Conservation (phyloP, 306 rosid genomes). For the Medicago arabica region DNA sequence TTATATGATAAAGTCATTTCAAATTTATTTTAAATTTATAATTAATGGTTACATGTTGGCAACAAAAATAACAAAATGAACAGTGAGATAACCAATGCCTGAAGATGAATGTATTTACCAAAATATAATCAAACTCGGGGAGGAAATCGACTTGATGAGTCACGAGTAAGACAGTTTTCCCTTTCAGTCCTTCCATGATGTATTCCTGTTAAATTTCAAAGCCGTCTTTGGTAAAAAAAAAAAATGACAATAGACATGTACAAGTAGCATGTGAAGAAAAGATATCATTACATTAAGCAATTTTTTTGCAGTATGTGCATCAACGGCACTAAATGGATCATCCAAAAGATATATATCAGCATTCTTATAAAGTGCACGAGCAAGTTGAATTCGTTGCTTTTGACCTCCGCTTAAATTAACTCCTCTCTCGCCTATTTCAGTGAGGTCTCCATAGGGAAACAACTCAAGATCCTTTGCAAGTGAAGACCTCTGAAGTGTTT, state of each 20-base stretch:
- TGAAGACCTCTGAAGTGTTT: conserved; percentile 56
- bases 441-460: conserved; percentile 61
- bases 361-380: conserved; percentile 90
- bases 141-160: conserved; percentile 75
- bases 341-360: conserved; percentile 72
- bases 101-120: conserved; percentile 46
- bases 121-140: conserved; percentile 53
- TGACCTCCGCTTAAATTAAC: conserved; percentile 83
- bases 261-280: not conserved
- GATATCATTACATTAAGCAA: conserved; percentile 53
- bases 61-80: no score
- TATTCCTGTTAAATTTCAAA: conserved; percentile 50
- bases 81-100: not conserved
- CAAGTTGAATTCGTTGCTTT: conserved; percentile 91
- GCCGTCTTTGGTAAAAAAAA: conserved; percentile 1
- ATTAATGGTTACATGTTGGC: no score
- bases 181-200: conserved; percentile 55
- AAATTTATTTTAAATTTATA: no score
- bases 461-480: conserved; percentile 59
- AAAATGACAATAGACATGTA: not conserved
- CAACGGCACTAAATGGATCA: conserved; percentile 76
- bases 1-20: no score
- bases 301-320: conserved; percentile 60
- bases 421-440: conserved; percentile 67
- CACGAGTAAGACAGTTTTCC: conserved; percentile 62